Base-by-base conservation (phyloP, 2,329 filamentous ascomycete species). In the Dactylellina drechsleri region DNA sequence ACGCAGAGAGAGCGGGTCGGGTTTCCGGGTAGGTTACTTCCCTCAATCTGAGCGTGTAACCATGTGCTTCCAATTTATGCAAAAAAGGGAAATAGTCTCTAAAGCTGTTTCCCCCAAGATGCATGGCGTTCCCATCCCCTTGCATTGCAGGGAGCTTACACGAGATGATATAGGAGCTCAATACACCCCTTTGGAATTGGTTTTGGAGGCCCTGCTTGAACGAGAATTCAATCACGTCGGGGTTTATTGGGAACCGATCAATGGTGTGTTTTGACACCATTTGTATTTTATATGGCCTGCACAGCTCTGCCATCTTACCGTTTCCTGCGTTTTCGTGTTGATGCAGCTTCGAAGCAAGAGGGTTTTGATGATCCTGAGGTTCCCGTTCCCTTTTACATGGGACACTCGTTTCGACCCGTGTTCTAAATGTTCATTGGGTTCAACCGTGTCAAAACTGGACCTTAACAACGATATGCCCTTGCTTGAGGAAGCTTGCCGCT, bases 51-150 rank as follows among this genome's bases (percentile, higher is more conserved):
- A 28, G 36, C 50, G 66, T 71, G 66, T 64, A 71, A 71, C 66
- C 49, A 60, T 54, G 18, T 52, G 47, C 8, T 20, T 40, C 49
- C 28, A 40, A 41, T 28, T 74, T 61, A 67, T 74, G 70, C 70
- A 67, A 20, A 18, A 31, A 43, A 66, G 31, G 31, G 31, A 36
- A 36, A 36, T 2, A 57, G 57, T 52, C 58, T 43, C 58, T 74
- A 52, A 36, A 36, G 58, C 62, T 61, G 56, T 62, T 62, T 41
- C 56, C 56, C 62, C 70, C 57, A 66, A 52, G 62, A 62, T 67
- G 70, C 70, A 74, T 74, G 70, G 70, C 50, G 57, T 67, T 74
- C 62, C 58, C 47, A 70, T 59, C 49, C 49, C 57, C 59, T 65
- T 71, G 59, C 58, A 58, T 64, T 54, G 59, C 59, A 59, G 52